Percentiles rank a stretch among this genome's conserved stretches.
These are phyloP conservation scores for Corylus heterophylla DNA, from an alignment of 306 rosid species.

Conservation along the genomic window DNA sequence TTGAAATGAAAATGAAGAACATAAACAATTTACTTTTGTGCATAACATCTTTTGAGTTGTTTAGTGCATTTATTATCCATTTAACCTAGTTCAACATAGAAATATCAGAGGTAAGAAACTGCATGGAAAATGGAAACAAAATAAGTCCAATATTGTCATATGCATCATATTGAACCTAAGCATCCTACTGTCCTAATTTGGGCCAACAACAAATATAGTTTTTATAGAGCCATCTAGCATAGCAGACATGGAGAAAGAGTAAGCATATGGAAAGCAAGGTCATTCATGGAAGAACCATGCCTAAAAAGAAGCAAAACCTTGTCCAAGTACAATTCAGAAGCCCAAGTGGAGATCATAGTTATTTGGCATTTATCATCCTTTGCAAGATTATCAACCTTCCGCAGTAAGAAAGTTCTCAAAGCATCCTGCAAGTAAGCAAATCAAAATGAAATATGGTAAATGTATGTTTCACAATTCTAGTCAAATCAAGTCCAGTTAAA, in stretches of 20 bases:
- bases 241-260: conserved; percentile 15
- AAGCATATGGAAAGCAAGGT: conserved; percentile 15
- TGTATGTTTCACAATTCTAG: conserved; percentile 11
- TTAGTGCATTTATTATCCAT: neutral
- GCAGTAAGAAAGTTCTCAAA: conserved; percentile 79
- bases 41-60: conserved; percentile 5
- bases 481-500: conserved; percentile 7
- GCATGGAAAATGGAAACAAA: conserved; percentile 4
- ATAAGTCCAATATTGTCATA: neutral
- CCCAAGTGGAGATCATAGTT: conserved; percentile 98
- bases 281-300: conserved; percentile 30
- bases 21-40: conserved; percentile 2
- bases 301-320: conserved; percentile 57
- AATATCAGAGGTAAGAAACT: conserved; percentile 4
- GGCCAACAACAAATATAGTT: conserved; percentile 7
- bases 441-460: conserved; percentile 21
- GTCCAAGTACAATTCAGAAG: conserved; percentile 94
- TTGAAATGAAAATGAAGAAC: neutral
- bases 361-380: conserved; percentile 94
- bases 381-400: conserved; percentile 84
- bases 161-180: conserved; percentile 14
- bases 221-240: conserved; percentile 15
- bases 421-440: conserved; percentile 70
- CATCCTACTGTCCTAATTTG: conserved; percentile 22
- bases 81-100: neutral